Evolutionary conservation across 345 rosid species (phyloP), one percentile per base, ranked within the genome.

Genomic region (Eucalyptus lansdowneana): DNA sequence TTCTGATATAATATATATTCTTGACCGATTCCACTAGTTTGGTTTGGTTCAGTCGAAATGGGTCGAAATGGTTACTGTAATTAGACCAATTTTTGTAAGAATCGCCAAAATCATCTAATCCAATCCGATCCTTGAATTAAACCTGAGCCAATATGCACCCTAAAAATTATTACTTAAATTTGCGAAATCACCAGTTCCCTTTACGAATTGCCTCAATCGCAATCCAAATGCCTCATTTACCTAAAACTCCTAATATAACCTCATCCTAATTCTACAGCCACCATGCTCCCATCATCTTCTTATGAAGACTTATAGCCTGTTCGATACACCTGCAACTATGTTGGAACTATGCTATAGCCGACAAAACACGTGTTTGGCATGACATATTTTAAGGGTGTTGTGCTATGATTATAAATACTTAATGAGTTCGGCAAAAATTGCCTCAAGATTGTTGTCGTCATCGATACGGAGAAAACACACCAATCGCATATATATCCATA

Each of bases 41-140:
- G 3, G 10, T 29, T 62, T 29, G 9, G 19, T 62, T 14, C 3
- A 0, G 9, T 24, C 2, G 0, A 4, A 54, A 54, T 27, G 27
- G 7, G 4, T 54, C 1, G 2, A 24, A 56, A 56, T 29, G 14
- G 34, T 62, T 29, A 13, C 0, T 29, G 0, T 0, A 62, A 62
- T 6, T 29, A 4, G 34, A 62, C 9, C 5, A 15, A 62, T 29
- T 62, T 14, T 0, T 31, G 2, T 27, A 1, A 62, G 72, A 29
- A 62, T 14, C 6, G 5, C 10, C 34, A 6, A 62, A 27, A 29
- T 7, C 19, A 14, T 2, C 16, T 29, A 8, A 7, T 62, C 1
- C 34, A 15, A 1, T 29, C 3, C 0, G 4, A 7, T 14, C 14
- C 8, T 0, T 4, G 2, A 14, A 62, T 62, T 29, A 31, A 37